Conservation (phyloP, 805 yeast genomes). For the Suhomyces xylopsoci region DNA sequence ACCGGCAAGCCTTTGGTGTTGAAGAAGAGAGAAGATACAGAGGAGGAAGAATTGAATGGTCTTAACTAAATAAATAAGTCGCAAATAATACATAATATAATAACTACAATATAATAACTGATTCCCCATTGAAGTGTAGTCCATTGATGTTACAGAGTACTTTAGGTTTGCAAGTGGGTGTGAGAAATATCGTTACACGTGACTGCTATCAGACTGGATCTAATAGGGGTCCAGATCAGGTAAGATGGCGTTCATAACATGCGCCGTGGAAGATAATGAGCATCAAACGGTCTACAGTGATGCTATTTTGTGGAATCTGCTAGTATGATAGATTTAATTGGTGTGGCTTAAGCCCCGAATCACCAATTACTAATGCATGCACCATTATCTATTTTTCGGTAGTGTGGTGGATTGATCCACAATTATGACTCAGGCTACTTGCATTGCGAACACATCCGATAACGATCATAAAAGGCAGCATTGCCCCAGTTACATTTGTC, state of each 20-base stretch:
- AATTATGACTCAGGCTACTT: neutral
- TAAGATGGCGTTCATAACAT: neutral
- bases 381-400: neutral
- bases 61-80: slow-evolving; percentile 7
- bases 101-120: neutral
- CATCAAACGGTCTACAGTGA: neutral
- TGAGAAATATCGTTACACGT: neutral
- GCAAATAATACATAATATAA: neutral
- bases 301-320: neutral
- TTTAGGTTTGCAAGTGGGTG: too few relatives aligned
- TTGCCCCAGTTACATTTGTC: neutral
- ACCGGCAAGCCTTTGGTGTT: slow-evolving; percentile 89
- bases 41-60: slow-evolving; percentile 49
- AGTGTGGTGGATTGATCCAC: neutral
- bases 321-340: neutral
- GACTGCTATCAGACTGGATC: neutral
- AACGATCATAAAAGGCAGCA: neutral
- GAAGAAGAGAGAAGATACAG: slow-evolving; percentile 67
- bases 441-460: neutral
- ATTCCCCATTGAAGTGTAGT: too few relatives aligned
- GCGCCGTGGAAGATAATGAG: neutral
- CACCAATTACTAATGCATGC: neutral
- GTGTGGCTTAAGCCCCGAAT: neutral
- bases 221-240: neutral
- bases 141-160: too few relatives aligned